A percentile compares a stretch with the other conserved stretches of the same genome.
Evolutionary conservation across 129 eudicot genomes (phyloP).

Genomic region (Artemisia annua): DNA sequence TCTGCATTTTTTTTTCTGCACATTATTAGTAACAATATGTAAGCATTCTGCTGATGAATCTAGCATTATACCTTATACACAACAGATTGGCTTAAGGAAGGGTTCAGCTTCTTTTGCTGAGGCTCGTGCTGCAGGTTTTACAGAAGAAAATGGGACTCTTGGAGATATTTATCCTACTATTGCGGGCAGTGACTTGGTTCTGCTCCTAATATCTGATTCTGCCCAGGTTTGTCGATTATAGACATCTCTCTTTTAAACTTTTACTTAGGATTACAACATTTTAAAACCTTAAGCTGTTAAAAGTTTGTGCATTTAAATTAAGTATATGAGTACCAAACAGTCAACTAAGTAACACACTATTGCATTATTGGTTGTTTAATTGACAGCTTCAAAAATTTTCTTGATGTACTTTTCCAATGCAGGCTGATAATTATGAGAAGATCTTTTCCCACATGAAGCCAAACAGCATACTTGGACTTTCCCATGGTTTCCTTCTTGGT

Average conservation of each 20-base stretch:
- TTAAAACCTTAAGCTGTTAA: no score
- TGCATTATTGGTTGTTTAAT: background rate
- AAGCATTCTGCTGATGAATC: background rate
- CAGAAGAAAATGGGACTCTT: slow-evolving; percentile 89
- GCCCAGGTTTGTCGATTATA: slow-evolving; percentile 91
- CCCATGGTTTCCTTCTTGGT: slow-evolving; percentile 95
- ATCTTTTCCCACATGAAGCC: slow-evolving; percentile 95
- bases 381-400: background rate
- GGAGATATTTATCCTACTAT: slow-evolving; percentile 88
- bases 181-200: slow-evolving; percentile 81
- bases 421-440: slow-evolving; percentile 92
- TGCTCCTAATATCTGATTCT: slow-evolving; percentile 93
- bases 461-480: slow-evolving; percentile 94
- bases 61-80: background rate
- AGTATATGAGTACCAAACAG: background rate
- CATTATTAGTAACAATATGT: background rate
- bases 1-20: background rate
- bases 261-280: no score
- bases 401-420: background rate
- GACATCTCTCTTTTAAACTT: background rate
- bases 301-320: background rate
- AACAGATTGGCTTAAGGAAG: slow-evolving; percentile 88
- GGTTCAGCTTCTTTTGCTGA: slow-evolving; percentile 93
- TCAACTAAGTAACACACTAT: background rate
- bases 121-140: slow-evolving; percentile 93